Base-by-base conservation (phyloP, 306 rosid genomes). In the Psophocarpus tetragonolobus region DNA sequence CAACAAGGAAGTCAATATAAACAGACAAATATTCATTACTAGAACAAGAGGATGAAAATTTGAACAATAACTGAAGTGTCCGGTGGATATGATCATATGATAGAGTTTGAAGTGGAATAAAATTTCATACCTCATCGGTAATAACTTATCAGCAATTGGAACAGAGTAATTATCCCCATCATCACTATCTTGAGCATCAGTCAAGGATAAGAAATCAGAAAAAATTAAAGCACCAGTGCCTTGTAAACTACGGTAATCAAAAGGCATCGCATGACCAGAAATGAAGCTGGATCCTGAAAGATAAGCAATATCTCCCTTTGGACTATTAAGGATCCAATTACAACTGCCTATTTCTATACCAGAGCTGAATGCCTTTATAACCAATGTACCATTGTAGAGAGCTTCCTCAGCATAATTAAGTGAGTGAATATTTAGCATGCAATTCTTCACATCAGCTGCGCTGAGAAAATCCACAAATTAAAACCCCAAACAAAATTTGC, bases 291-390 rank as follows among this genome's bases (percentile, higher is more conserved):
- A 94, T 67, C 89, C 87, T 23, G 98, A 89, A 81, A 94, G 81
- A 82, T 87, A 88, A 8, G 91, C 84, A 84, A 92, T 63, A 72
- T 90, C 86, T 50, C 94, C 88, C 82, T 88, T 89, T 45, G 94
- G 94, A 77, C 91, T 80, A 81, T 80, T 74, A 48, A 94, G 80
- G 39, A 79, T 79, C 98, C 98, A 94, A 81, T 94, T 94, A 89
- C 95, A 94, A 83, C 90, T 68, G 23, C 98, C 97, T 72, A 94
- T 87, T 84, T 94, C 98, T 67, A 88, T 71, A 69, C 98, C 98
- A 2, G 97, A 90, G 87, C 98, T 90, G 85, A 87, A 87, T 82
- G 98, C 92, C 73, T 92, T 92, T 64, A 94, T 79, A 58, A 81
- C 75, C 79, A 94, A 79, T 71, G 87, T 82, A 56, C 97, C 97